Conservation (phyloP, 768 basidiomycete species). For the Rhodosporidiobolus sp. region DNA sequence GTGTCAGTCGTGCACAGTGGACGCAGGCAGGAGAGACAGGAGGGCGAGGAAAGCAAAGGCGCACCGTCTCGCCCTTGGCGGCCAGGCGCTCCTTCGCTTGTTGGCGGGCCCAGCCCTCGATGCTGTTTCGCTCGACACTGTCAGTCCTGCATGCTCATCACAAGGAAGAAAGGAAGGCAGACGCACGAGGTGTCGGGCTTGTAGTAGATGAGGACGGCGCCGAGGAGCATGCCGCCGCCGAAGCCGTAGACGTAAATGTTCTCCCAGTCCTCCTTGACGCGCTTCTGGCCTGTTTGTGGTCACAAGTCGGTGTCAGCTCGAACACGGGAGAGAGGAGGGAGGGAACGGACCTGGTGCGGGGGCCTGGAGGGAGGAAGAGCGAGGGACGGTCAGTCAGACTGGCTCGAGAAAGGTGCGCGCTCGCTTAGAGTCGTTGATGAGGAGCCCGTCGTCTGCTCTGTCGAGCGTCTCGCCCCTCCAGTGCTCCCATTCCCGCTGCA, state of each 20-base stretch:
- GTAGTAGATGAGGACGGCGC: constrained; percentile 47
- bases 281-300: constrained; percentile 42
- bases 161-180: not conserved
- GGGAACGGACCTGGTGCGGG: constrained; percentile 23
- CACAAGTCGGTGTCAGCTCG: not conserved
- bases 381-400: constrained; percentile 30
- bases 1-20: not conserved
- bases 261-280: constrained; percentile 51
- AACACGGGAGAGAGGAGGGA: not conserved
- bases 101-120: constrained; percentile 37
- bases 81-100: constrained; percentile 33
- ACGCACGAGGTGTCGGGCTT: constrained; percentile 52
- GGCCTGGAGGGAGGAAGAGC: not conserved
- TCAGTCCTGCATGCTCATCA: not conserved
- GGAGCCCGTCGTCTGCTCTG: not conserved
- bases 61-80: constrained; percentile 21
- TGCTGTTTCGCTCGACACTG: constrained; percentile 1
- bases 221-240: constrained; percentile 49
- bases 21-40: too few species aligned
- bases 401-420: not conserved
- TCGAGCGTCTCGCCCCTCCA: not conserved
- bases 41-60: not conserved
- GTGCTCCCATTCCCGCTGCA: not conserved
- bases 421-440: not conserved
- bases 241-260: constrained; percentile 51